Percentiles rank a stretch among this genome's conserved stretches.
Evolutionary conservation across 2,329 filamentous ascomycete genomes (phyloP).

Genomic region (Arachnomyces sp.): DNA sequence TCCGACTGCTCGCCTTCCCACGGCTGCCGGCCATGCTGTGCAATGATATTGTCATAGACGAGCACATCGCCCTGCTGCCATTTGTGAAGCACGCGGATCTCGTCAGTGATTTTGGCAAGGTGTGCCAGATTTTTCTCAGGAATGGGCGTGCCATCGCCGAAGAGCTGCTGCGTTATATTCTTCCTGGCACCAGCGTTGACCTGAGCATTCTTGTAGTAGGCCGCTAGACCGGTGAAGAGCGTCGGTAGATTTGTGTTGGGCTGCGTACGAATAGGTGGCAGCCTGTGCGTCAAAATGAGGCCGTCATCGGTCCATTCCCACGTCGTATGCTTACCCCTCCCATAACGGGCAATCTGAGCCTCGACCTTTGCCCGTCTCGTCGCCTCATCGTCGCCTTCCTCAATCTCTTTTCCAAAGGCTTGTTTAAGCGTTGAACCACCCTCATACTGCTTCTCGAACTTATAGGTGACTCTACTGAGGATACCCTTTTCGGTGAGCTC

Average conservation of each 20-base stretch:
- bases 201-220: conserved; percentile 36
- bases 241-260: conserved; percentile 39
- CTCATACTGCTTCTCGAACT: conserved; percentile 35
- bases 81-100: conserved; percentile 43
- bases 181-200: conserved; percentile 18
- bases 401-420: conserved; percentile 43
- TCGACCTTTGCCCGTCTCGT: conserved; percentile 40
- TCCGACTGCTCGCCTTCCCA: conserved; percentile 46
- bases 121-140: conserved; percentile 40
- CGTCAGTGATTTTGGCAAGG: conserved; percentile 43
- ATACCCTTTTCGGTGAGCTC: conserved; percentile 42
- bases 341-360: conserved; percentile 44
- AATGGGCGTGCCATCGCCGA: conserved; percentile 42
- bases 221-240: conserved; percentile 41
- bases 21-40: conserved; percentile 44
- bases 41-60: conserved; percentile 44
- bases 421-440: conserved; percentile 42
- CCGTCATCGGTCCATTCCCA: conserved; percentile 44
- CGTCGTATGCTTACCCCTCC: conserved; percentile 40
- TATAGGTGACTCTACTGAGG: conserved; percentile 37
- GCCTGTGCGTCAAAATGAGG: conserved; percentile 37
- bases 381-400: conserved; percentile 37
- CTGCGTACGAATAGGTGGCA: conserved; percentile 43
- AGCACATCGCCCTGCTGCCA: conserved; percentile 44
- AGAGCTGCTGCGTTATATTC: conserved; percentile 35